Conservation (phyloP, 192 early-diverging fungal species). For the Coemansia erecta region DNA sequence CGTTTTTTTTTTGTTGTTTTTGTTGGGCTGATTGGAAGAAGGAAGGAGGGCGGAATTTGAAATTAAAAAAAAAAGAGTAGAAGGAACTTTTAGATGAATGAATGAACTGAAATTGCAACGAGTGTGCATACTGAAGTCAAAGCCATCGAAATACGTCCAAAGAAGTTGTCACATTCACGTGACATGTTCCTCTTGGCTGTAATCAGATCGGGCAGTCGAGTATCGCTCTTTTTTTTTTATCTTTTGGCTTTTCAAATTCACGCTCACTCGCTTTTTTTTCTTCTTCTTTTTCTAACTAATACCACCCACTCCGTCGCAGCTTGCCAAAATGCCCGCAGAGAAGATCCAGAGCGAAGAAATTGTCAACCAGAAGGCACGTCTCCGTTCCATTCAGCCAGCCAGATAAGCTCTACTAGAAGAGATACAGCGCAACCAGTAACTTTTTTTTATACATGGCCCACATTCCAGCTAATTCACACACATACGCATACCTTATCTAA, state of each 20-base stretch:
- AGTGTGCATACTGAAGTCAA: too few species aligned
- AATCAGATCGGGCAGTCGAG: too few species aligned
- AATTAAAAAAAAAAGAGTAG: constrained; percentile 3
- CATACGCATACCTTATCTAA: not conserved
- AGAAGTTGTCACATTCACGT: too few species aligned
- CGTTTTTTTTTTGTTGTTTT: not conserved
- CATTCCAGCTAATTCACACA: too few species aligned
- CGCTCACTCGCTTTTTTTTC: not conserved
- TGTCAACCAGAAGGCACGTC: constrained; percentile 61
- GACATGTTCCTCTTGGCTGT: too few species aligned
- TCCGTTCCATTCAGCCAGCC: not conserved
- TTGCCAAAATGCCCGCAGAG: constrained; percentile 31
- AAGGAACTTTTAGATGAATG: not conserved
- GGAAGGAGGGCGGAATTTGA: too few species aligned
- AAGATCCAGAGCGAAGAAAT: constrained; percentile 59
- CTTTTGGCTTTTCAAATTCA: not conserved
- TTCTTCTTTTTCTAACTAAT: constrained; percentile 5
- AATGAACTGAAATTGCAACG: not conserved
- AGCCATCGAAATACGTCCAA: too few species aligned
- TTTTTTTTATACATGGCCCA: too few species aligned
- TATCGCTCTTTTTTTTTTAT: not conserved
- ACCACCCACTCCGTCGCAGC: too few species aligned
- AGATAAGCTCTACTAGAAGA: not conserved
- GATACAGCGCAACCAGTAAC: not conserved
- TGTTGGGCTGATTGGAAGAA: too few species aligned